Conservation (phyloP, 352 stramenopile species). For the Bremia lactucae region DNA sequence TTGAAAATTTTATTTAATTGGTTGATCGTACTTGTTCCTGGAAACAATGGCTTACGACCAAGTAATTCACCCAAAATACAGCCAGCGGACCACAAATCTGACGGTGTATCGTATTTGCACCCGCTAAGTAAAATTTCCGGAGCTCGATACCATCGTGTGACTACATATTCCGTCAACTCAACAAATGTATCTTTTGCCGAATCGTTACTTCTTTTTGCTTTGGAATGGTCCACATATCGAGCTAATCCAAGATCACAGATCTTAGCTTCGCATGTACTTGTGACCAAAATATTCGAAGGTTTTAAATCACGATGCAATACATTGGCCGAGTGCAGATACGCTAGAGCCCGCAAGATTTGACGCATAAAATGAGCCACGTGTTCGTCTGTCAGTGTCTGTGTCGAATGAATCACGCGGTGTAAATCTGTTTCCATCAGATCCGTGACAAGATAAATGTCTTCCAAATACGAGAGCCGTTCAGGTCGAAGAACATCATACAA, state of each 20-base stretch:
- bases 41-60: slow-evolving; percentile 91
- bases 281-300: slow-evolving; percentile 93
- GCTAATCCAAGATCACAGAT: slow-evolving; percentile 94
- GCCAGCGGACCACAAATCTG: slow-evolving; percentile 82
- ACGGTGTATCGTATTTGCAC: slow-evolving; percentile 61
- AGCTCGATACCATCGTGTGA: too few species aligned
- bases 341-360: slow-evolving; percentile 92
- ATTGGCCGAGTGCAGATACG: slow-evolving; percentile 94
- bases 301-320: slow-evolving; percentile 96
- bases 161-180: slow-evolving; percentile 70
- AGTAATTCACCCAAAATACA: slow-evolving; percentile 96
- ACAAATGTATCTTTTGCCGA: slow-evolving; percentile 33
- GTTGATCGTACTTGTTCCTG: slow-evolving; percentile 91
- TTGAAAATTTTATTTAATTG: slow-evolving; percentile 95
- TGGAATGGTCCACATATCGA: slow-evolving; percentile 53
- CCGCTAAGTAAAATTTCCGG: slow-evolving; percentile 89
- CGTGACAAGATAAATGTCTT: slow-evolving; percentile 94
- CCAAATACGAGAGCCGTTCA: slow-evolving; percentile 87
- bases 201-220: slow-evolving; percentile 32
- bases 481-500: slow-evolving; percentile 90
- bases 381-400: slow-evolving; percentile 85
- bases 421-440: slow-evolving; percentile 98
- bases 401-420: slow-evolving; percentile 86
- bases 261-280: slow-evolving; percentile 92
- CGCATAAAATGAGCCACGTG: slow-evolving; percentile 94